Evolutionary conservation across 2,329 filamentous ascomycete genomes (phyloP), one percentile per base, ranked within the genome.

Genomic region (Trichocomaceae sp.): DNA sequence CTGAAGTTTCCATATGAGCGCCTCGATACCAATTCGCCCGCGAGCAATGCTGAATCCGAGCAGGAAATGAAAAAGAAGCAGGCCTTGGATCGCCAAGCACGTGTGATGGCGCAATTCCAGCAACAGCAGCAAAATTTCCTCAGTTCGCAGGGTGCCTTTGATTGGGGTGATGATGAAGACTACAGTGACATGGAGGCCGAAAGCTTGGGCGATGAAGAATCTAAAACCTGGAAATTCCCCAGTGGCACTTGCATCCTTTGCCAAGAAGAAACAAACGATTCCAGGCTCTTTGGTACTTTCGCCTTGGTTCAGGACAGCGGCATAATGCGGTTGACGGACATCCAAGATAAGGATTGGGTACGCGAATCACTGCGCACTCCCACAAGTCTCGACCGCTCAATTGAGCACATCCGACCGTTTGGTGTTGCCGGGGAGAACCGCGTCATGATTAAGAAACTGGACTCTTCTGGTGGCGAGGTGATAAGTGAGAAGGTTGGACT

Each of bases 21-120:
- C 49, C 83, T 95, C 59, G 87, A 88, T 61, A 90, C 88, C 4
- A 84, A 85, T 3, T 93, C 90, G 1, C 90, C 91, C n/a, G 87
- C 87, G 13, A 80, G 77, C 54, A 80, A 78, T 52, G 78, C 82
- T 58, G 75, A 77, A 33, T 74, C 76, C 55, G 77, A 80, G 65
- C 81, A 83, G 15, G 88, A 92, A 69, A 77, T 83, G 58, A 96
- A 92, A 76, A 99, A 96, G 78, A 87, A 88, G 71, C 88, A 92
- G 51, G 93, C 93, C 0, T 74, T 91, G 41, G 92, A 90, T 63
- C 84, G 93, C 20, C 91, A 97, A 71, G 91, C 91, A 1, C 87
- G 84, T 65, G 90, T 99, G 31, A 96, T 99, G 91, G 93, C 91
- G 1, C 90, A 96, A 66, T 96, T 99, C 72, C 93, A 97, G 69